Evolutionary conservation across 2,329 filamentous ascomycete genomes (phyloP), one percentile per base, ranked within the genome.

Genomic region (Colletotrichum higginsianum): DNA sequence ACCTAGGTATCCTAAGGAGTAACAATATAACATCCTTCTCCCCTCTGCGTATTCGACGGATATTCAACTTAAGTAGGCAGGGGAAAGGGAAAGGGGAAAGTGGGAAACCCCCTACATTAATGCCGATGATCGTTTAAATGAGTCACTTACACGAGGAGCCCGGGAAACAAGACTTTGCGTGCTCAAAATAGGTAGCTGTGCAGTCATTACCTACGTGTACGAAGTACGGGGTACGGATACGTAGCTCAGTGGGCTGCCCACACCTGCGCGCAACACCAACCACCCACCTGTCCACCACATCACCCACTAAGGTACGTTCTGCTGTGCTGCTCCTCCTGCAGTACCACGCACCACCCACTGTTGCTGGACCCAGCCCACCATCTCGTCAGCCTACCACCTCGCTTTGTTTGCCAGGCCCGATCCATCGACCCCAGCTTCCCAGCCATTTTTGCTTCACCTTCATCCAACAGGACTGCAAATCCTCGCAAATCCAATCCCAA

Each of bases 401-500:
- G 69, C 69, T 69, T 69, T 72, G 69, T 69, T 72, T 68, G 58
- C 58, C 67, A 66, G 67, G 55, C 69, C 53, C 66, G 58, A 68
- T 64, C 65, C 69, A 72, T 72, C 69, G 46, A 52, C 66, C 69
- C 69, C 65, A 68, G 69, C 69, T 72, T 72, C 69, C 69, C 69
- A 72, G 69, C 69, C 69, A 69, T 72, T 72, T 69, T 64, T 72
- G 66, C 69, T 69, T 64, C 66, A 58, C 23, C 46, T 30, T 64
- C 66, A 56, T 72, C 69, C 66, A 72, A 69, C 69, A 72, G 61
- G 47, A 47, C 67, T 58, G 60, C 5, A 21, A 42, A 57, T 42
- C 55, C 55, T 57, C 55, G 60, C 66, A 69, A 72, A 69, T 72
- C 47, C 69, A 69, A 55, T 69, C 60, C 55, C 55, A 57, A 35